Base-by-base conservation (phyloP, 1,284 basidiomycete species). In the Rhizopogon parksii region DNA sequence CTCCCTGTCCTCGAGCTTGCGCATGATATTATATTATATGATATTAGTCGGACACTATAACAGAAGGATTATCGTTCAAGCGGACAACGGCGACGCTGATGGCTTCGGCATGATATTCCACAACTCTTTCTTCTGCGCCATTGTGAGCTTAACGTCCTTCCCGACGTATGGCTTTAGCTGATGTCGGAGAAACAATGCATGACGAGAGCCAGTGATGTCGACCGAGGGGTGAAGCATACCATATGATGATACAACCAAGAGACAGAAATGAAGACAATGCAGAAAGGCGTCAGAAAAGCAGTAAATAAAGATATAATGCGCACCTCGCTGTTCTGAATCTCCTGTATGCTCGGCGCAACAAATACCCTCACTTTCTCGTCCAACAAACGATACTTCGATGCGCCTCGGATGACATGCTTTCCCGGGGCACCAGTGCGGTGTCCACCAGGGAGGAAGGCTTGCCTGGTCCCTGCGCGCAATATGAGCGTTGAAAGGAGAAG, bases 361-460 rank as follows among this genome's bases (percentile, higher is more conserved):
- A 83, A 95, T 40, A 88, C 82, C 57, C 91, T 77, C 30, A 94
- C 91, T 70, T 86, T 79, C 62, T 86, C 83, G 59, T 94, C 91
- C 37, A 89, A 60, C 3, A 94, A 71, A 40, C 84, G 75, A 64
- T 91, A 94, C 64, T 88, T 89, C 14, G 83, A 82, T 59, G 79
- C 82, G 39, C 90, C 87, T 32, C 78, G 65, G 30, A 89, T 71
- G 45, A 91, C 82, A 68, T 91, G 87, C 65, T 83, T 79, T 66
- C 91, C 91, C 14, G 90, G 91, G 36, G 91, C 86, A 55, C 91
- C 91, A 1, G 91, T 94, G 40, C 91, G 82, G 60, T 82, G 84
- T n/a, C 88, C 88, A 56, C 87, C 86, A 9, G 90, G 89, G 15
- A 91, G 79, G 55, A 74, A 78, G 0, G 90, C 83, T 66, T 92